Evolutionary conservation across 1,139 yeast genomes (phyloP).

Genomic region (Pneumocystis carinii): DNA sequence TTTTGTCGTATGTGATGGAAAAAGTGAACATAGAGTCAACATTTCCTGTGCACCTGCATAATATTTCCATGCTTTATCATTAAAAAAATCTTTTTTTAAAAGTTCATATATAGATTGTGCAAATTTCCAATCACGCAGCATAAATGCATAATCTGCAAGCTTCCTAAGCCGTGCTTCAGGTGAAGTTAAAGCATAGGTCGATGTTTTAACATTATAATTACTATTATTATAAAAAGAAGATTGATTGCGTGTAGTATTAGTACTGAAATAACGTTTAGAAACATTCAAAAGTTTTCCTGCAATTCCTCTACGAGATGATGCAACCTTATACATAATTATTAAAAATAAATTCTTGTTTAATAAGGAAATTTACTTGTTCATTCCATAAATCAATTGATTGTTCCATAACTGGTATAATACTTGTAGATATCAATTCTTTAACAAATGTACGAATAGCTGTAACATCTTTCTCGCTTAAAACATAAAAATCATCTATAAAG

Average conservation of each 20-base stretch:
- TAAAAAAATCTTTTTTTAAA: constrained; percentile 60
- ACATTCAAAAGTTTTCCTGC: constrained; percentile 62
- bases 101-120: constrained; percentile 77
- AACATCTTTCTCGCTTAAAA: constrained; percentile 23
- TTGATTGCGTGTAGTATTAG: constrained; percentile 14
- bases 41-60: constrained; percentile 79
- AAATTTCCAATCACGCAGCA: constrained; percentile 72
- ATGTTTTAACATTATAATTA: constrained; percentile 32
- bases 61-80: constrained; percentile 70
- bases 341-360: neutral
- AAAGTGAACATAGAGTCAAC: constrained; percentile 58
- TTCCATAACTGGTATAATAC: constrained; percentile 67
- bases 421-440: constrained; percentile 41
- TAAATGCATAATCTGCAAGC: constrained; percentile 83
- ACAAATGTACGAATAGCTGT: constrained; percentile 31
- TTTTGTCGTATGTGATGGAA: constrained; percentile 52
- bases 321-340: constrained; percentile 5
- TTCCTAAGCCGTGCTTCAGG: constrained; percentile 66
- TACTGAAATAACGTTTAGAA: constrained; percentile 43
- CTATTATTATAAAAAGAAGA: constrained; percentile 13
- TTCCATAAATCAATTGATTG: constrained; percentile 60
- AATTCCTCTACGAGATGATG: constrained; percentile 50
- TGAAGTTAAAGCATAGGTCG: constrained; percentile 43
- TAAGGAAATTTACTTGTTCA: constrained; percentile 33
- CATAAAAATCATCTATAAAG: neutral